Conservation (phyloP, 2,329 filamentous ascomycete genomes). For the Fusarium redolens region DNA sequence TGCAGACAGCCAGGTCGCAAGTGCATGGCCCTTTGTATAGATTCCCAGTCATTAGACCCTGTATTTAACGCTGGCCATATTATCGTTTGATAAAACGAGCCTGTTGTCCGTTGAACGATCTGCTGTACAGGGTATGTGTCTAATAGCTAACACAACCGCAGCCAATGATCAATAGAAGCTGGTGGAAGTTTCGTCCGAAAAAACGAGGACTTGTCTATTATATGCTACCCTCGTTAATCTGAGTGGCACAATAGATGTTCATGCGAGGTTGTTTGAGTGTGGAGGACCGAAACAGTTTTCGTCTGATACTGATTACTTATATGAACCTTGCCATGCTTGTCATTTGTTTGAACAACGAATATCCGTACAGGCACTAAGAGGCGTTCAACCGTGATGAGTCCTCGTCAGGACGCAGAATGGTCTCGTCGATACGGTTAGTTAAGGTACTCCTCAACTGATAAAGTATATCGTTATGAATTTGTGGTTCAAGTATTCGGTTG, state of each 20-base stretch:
- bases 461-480: background rate
- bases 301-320: slow-evolving; percentile 8
- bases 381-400: background rate
- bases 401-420: background rate
- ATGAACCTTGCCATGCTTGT: background rate
- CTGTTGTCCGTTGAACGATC: background rate
- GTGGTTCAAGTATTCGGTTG: background rate
- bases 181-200: background rate
- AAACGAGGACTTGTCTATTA: background rate
- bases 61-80: background rate
- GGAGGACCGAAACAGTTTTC: slow-evolving; percentile 5
- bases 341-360: background rate
- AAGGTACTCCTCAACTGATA: background rate
- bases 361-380: background rate
- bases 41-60: background rate
- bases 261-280: background rate
- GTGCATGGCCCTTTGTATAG: background rate
- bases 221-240: background rate
- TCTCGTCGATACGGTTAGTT: no score
- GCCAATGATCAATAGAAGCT: background rate
- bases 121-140: background rate
- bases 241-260: background rate
- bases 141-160: background rate
- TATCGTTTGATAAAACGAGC: background rate
- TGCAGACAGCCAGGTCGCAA: background rate